Percentiles rank a stretch among this genome's conserved stretches.
These are phyloP conservation scores for Tetragonia tetragonoides DNA, from an alignment of 148 eudicot genomes.

Conservation along the genomic window DNA sequence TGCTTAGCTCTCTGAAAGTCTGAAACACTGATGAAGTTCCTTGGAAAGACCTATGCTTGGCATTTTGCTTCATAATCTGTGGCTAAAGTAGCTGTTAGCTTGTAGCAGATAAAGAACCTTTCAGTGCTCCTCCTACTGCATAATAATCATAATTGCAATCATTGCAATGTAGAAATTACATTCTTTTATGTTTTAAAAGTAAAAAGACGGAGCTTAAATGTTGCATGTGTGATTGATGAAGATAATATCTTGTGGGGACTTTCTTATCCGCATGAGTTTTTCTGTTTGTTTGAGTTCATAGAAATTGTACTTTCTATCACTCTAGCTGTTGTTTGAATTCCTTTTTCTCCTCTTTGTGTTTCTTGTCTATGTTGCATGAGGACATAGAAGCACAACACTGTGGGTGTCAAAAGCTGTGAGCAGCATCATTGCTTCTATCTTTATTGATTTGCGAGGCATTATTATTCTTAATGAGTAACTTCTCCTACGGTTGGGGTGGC, in stretches of 20 bases:
- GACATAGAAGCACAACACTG: too few relatives aligned
- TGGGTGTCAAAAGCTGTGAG: too few relatives aligned
- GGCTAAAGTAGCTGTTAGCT: neutral
- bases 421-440: too few relatives aligned
- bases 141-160: neutral
- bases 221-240: neutral
- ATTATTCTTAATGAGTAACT: too few relatives aligned
- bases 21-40: neutral
- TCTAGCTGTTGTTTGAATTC: too few relatives aligned
- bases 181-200: neutral
- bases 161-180: neutral
- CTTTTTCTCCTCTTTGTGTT: too few relatives aligned
- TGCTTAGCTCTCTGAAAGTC: neutral
- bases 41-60: neutral
- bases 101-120: neutral
- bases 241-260: neutral
- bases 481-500: too few relatives aligned
- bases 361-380: too few relatives aligned
- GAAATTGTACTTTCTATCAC: too few relatives aligned
- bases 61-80: neutral
- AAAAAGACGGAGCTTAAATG: neutral
- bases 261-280: too few relatives aligned
- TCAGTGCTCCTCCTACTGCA: neutral
- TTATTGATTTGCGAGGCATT: too few relatives aligned
- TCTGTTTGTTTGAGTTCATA: too few relatives aligned